These are phyloP conservation scores for Ogataea methylovora DNA, from an alignment of 805 yeast genomes.

Conservation along the genomic window DNA sequence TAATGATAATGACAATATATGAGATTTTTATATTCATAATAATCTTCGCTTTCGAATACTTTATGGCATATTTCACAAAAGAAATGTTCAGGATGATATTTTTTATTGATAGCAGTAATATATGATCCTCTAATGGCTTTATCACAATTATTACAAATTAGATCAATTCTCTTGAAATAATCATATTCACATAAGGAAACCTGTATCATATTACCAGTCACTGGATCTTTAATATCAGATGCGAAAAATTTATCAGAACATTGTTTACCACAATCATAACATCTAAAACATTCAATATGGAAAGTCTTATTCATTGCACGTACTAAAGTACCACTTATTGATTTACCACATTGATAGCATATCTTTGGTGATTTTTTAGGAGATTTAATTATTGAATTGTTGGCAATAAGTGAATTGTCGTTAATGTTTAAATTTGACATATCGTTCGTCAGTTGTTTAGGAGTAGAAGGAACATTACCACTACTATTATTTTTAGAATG, in stretches of 20 bases:
- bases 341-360: conserved; percentile 46
- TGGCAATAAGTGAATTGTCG: no score
- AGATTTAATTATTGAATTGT: conserved; percentile 1
- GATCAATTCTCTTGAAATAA: conserved; percentile 76
- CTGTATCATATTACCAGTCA: conserved; percentile 26
- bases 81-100: conserved; percentile 93
- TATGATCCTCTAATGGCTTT: conserved; percentile 86
- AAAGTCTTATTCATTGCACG: conserved; percentile 74
- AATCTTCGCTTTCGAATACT: conserved; percentile 88
- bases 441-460: no score
- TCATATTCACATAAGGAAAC: conserved; percentile 85
- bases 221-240: conserved; percentile 33
- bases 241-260: conserved; percentile 91
- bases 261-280: conserved; percentile 74
- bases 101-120: conserved; percentile 85
- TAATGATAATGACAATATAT: conserved; percentile 92
- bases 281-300: conserved; percentile 83
- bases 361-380: conserved; percentile 23
- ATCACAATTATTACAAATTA: conserved; percentile 83
- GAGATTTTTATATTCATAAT: conserved; percentile 76
- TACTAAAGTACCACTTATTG: conserved; percentile 69
- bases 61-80: conserved; percentile 81
- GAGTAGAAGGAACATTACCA: no score
- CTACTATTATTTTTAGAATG: no score
- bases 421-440: no score